These are phyloP conservation scores for Scenedesmus sp. DNA, from an alignment of 163 green algal genomes.

Conservation along the genomic window DNA sequence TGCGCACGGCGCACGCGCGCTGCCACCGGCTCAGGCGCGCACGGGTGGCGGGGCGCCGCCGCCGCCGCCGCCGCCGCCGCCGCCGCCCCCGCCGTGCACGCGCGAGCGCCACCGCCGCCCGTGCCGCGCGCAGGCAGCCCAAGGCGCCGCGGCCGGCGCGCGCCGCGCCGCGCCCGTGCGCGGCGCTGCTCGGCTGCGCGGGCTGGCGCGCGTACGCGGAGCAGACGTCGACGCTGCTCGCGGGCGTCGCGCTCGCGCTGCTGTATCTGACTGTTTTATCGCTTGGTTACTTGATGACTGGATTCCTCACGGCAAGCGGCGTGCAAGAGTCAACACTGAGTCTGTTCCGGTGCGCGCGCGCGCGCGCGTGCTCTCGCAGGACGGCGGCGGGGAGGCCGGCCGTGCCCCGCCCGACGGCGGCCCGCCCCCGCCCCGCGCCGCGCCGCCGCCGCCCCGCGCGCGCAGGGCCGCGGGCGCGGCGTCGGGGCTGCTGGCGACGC, in stretches of 20 bases:
- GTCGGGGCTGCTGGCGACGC: constrained; percentile 72
- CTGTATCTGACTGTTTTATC: constrained; percentile 86
- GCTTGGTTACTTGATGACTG: constrained; percentile 87
- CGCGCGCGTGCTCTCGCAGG: neutral
- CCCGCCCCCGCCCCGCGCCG: too few relatives aligned
- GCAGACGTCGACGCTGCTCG: constrained; percentile 62
- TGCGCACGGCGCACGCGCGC: constrained; percentile 46
- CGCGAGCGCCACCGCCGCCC: neutral
- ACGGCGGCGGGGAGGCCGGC: too few relatives aligned
- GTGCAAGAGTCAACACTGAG: constrained; percentile 56
- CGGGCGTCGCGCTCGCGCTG: constrained; percentile 75
- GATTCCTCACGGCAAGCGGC: constrained; percentile 74
- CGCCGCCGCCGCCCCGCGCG: neutral
- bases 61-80: neutral
- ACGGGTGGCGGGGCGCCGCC: neutral
- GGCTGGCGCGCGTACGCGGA: constrained; percentile 63
- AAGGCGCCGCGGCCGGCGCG: neutral
- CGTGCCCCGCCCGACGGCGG: too few relatives aligned
- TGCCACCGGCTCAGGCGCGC: constrained; percentile 17
- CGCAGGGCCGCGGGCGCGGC: constrained; percentile 71
- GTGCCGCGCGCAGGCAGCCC: neutral
- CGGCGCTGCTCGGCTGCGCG: constrained; percentile 1
- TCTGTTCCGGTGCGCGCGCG: constrained; percentile 16
- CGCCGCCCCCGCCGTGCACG: neutral
- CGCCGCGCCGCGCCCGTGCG: neutral